Base-by-base conservation (phyloP, 352 stramenopile genomes). In the Phytophthora quininea region DNA sequence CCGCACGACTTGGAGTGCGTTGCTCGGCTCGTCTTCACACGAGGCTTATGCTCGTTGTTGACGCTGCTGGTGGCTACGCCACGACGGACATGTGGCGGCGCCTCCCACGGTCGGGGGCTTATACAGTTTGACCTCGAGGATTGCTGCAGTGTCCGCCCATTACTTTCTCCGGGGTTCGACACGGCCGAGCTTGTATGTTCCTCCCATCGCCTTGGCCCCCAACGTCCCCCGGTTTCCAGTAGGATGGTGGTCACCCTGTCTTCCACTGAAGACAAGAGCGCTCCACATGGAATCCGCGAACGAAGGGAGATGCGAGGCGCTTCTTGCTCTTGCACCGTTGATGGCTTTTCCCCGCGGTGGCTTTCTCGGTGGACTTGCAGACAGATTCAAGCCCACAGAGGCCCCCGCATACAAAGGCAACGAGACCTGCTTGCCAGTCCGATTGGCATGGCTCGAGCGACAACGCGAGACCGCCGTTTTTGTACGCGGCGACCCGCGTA, bases 251-350 rank as follows among this genome's bases (percentile, higher is more conserved):
- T 60, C 52, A 37, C 67, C 61, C 62, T 74, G 66, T 74, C 66
- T 70, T 19, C 55, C 55, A 50, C 62, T 61, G 37, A 24, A 24
- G 19, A 24, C 19, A 24, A 43, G 62, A 15, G 14, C 37, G 48
- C 19, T 42, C 69, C 69, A 74, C 65, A 77, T 77, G 69, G 64
- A 54, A 59, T 74, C 68, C 51, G 48, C 69, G 64, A 77, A 77
- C 55, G 45, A 35, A 64, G 51, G 49, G 54, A 29, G 63, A 69
- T 54, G 56, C 58, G 61, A 47, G 6, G 15, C 47, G 43, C 47
- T 53, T 29, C 60, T 54, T 73, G 53, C 63, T 72, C 63, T 72
- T 76, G 59, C 64, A 53, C 64, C 54, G 30, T 12, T 38, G 14
- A 24, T 76, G 69, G 43, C 69, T 69, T 42, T 71, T 74, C 67